Percentiles rank a stretch among this genome's conserved stretches.
These are phyloP conservation scores for Lactarius akahatsu DNA, from an alignment of 768 basidiomycete species.

Conservation along the genomic window DNA sequence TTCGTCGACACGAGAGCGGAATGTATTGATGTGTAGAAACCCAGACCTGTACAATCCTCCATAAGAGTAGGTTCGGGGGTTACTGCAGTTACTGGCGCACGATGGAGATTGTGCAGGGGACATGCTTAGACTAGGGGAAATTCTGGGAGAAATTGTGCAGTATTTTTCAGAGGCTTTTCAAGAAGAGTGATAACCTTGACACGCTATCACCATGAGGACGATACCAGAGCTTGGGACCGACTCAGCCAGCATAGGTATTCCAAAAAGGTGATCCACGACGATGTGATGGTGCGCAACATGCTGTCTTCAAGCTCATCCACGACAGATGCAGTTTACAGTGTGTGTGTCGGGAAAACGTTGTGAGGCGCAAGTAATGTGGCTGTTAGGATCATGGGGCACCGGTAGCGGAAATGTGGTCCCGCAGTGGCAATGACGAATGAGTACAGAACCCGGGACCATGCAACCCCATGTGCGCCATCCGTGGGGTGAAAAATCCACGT, in stretches of 20 bases:
- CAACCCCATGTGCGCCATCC: too few relatives aligned
- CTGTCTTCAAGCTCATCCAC: neutral
- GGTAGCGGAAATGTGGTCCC: neutral
- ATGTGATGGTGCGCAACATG: neutral
- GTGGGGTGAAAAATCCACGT: neutral
- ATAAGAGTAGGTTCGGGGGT: neutral
- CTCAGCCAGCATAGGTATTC: neutral
- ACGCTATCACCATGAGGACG: constrained; percentile 4
- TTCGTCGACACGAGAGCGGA: neutral
- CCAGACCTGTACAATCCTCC: neutral
- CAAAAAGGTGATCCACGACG: neutral
- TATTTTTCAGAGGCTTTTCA: constrained; percentile 6
- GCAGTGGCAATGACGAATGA: neutral
- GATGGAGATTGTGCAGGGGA: constrained; percentile 1
- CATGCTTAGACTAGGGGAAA: neutral
- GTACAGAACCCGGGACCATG: neutral
- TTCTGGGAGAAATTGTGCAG: neutral
- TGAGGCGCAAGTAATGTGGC: neutral
- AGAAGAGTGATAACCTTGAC: neutral
- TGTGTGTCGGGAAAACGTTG: neutral
- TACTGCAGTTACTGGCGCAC: neutral
- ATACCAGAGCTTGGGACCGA: neutral
- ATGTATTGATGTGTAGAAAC: neutral
- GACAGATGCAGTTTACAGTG: neutral
- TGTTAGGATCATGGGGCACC: neutral